Evolutionary conservation across 1,284 basidiomycete species (phyloP).

Genomic region (Pisolithus thermaeus): DNA sequence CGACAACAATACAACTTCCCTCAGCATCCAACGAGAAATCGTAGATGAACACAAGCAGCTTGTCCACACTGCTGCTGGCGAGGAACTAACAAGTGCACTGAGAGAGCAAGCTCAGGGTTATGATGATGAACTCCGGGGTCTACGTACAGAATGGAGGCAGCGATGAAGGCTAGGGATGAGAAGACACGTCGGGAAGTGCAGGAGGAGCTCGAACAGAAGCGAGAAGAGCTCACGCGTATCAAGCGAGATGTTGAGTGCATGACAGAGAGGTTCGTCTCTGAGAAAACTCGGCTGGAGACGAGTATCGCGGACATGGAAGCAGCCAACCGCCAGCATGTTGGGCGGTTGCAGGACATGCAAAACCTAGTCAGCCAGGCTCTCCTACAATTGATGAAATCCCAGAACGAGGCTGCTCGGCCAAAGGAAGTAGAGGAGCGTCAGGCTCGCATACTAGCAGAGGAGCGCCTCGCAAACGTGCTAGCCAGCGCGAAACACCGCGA

Average conservation of each 20-base stretch:
- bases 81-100: slow-evolving; percentile 34
- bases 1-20: slow-evolving; percentile 26
- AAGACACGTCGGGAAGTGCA: slow-evolving; percentile 30
- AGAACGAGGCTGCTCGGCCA: slow-evolving; percentile 22
- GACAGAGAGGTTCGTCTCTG: slow-evolving; percentile 26
- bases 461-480: slow-evolving; percentile 17
- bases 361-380: slow-evolving; percentile 24
- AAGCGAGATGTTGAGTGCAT: slow-evolving; percentile 25
- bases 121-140: slow-evolving; percentile 28
- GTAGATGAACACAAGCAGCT: slow-evolving; percentile 35
- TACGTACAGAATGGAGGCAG: slow-evolving; percentile 35
- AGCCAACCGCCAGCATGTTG: slow-evolving; percentile 15
- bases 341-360: slow-evolving; percentile 21
- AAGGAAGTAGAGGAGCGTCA: slow-evolving; percentile 24
- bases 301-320: slow-evolving; percentile 24
- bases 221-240: slow-evolving; percentile 27
- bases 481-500: not conserved
- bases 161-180: slow-evolving; percentile 34
- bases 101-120: slow-evolving; percentile 27
- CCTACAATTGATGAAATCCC: slow-evolving; percentile 23
- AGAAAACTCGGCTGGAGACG: slow-evolving; percentile 29
- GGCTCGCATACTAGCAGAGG: slow-evolving; percentile 25
- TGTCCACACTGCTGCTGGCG: slow-evolving; percentile 36
- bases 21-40: slow-evolving; percentile 38
- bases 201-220: slow-evolving; percentile 30